These are phyloP conservation scores for Hyphopichia pseudoburtonii DNA, from an alignment of 1,139 yeast genomes.

Conservation along the genomic window DNA sequence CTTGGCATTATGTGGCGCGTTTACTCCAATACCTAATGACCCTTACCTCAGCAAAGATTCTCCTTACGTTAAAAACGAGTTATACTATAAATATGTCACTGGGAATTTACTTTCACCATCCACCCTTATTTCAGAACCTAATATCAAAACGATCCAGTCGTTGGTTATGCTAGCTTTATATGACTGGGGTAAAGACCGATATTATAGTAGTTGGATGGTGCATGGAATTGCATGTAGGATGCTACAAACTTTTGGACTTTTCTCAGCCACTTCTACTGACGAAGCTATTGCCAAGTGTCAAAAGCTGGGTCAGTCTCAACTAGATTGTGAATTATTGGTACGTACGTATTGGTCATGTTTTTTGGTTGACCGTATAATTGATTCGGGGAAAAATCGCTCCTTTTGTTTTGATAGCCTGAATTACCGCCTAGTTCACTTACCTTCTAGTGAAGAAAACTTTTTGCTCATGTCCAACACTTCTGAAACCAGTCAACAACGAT, in stretches of 20 bases:
- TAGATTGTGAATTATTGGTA: constrained; percentile 1
- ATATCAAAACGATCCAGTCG: constrained; percentile 1
- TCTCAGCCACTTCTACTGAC: constrained; percentile 1
- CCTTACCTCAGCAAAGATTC: constrained; percentile 1
- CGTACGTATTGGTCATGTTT: constrained; percentile 6
- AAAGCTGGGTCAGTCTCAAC: neutral
- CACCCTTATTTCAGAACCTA: neutral
- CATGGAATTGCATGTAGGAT: constrained; percentile 2
- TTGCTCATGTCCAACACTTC: constrained; percentile 3
- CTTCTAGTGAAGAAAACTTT: constrained; percentile 5
- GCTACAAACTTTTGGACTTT: constrained; percentile 3
- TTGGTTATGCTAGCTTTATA: constrained; percentile 1
- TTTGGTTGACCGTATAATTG: constrained; percentile 3
- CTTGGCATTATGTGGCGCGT: constrained; percentile 1
- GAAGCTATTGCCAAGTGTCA: constrained; percentile 1
- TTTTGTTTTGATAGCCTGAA: neutral
- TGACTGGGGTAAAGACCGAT: constrained; percentile 3
- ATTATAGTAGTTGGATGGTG: constrained; percentile 3
- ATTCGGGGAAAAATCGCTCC: constrained; percentile 2
- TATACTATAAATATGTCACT: constrained; percentile 1
- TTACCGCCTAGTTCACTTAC: constrained; percentile 1
- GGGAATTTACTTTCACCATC: neutral
- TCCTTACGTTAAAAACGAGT: neutral
- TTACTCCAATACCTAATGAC: constrained; percentile 1
- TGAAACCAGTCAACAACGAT: neutral